Evolutionary conservation across 306 rosid species (phyloP), one percentile per base, ranked within the genome.

Genomic region (Trifolium fragiferum): DNA sequence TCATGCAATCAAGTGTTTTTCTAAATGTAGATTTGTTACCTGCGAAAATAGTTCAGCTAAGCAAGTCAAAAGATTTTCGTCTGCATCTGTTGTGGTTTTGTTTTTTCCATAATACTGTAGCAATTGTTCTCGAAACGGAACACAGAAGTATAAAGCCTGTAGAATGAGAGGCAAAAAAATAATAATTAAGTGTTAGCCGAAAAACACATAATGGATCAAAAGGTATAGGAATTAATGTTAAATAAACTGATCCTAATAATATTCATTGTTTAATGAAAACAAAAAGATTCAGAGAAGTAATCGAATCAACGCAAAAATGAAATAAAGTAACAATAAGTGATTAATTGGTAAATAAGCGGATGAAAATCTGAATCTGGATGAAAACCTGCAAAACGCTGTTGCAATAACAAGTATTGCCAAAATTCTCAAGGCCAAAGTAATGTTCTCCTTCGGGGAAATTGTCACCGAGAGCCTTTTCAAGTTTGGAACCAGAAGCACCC

Each of bases 371-470:
- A 60, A 60, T 60, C 66, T 60, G 11, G 13, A 30, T 7, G 10
- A 27, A 27, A 49, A 92, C 97, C 97, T 93, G 98, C 89, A 93
- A 88, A 68, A 93, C 98, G 87, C 97, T 93, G 79, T 93, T 93
- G 78, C 97, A 93, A 80, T 93, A 93, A 85, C 98, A 93, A 75
- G 98, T 93, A 68, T 93, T 93, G 76, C 98, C 98, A 53, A 93
- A 93, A 87, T 93, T 93, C 84, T 93, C 98, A 1, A 93, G 91
- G 62, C 98, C 98, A 44, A 91, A 93, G 77, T 94, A 94, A 44
- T 93, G 97, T 70, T 94, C 98, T 84, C 98, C 98, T 84, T 94
- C 98, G 4, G 98, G 98, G 58, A 94, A 94, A 83, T 94, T 97
- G 68, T 94, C 98, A 1, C 98, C 98, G 20, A 94, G 97, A 83